A percentile compares a stretch with the other conserved stretches of the same genome.
These are phyloP conservation scores for Thalassiosira mediterranea DNA, from an alignment of 352 stramenopile genomes.

Conservation along the genomic window DNA sequence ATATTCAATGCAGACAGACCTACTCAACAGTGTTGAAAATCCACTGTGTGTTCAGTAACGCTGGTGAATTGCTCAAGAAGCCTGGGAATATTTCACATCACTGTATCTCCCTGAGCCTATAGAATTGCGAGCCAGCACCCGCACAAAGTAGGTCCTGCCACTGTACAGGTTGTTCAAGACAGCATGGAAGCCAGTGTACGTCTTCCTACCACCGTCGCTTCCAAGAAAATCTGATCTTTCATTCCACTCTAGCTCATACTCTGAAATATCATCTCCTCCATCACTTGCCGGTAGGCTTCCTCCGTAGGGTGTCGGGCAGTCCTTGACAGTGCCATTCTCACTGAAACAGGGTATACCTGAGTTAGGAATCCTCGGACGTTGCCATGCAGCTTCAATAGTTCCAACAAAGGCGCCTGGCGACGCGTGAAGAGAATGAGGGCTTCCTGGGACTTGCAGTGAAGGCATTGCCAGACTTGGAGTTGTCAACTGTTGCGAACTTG, in stretches of 20 bases:
- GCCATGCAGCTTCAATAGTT: slow-evolving; percentile 63
- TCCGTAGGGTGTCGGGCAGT: slow-evolving; percentile 72
- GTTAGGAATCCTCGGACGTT: slow-evolving; percentile 55
- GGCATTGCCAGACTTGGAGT: slow-evolving; percentile 49
- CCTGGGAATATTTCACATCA: not conserved
- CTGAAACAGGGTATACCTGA: slow-evolving; percentile 61
- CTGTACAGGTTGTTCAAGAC: slow-evolving; percentile 88
- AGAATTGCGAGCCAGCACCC: slow-evolving; percentile 85
- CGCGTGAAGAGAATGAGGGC: slow-evolving; percentile 47
- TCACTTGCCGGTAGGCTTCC: slow-evolving; percentile 56
- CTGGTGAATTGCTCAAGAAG: not conserved
- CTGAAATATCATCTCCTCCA: slow-evolving; percentile 58
- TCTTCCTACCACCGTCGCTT: slow-evolving; percentile 53
- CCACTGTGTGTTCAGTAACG: no score
- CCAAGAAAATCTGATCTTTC: slow-evolving; percentile 61
- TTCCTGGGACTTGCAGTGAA: slow-evolving; percentile 59
- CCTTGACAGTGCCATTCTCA: slow-evolving; percentile 24
- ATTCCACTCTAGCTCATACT: slow-evolving; percentile 73
- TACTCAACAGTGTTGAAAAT: no score
- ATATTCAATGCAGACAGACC: no score
- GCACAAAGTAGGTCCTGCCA: slow-evolving; percentile 88
- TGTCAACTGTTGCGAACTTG: slow-evolving; percentile 43
- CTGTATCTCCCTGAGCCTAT: slow-evolving; percentile 60
- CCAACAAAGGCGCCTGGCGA: slow-evolving; percentile 21
- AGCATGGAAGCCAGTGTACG: slow-evolving; percentile 36